Percentiles rank a stretch among this genome's conserved stretches.
Evolutionary conservation across 306 rosid species (phyloP).

Genomic region (Dicorynia guianensis): DNA sequence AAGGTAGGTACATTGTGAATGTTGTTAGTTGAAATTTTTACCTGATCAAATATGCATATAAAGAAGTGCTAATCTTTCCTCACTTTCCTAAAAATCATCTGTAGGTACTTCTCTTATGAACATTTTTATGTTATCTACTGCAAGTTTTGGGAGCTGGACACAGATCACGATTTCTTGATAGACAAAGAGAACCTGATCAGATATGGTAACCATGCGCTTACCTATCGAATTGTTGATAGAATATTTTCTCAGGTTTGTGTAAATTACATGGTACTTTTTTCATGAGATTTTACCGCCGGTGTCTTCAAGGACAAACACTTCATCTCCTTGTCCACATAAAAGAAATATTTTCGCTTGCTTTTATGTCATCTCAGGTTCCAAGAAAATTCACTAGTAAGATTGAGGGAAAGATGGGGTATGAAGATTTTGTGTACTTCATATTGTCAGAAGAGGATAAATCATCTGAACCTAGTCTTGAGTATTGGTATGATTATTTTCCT

Average conservation of each 20-base stretch:
- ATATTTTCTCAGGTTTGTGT: slow-evolving; percentile 96
- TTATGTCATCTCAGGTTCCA: slow-evolving; percentile 66
- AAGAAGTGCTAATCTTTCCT: slow-evolving; percentile 22
- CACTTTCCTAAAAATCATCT: slow-evolving; percentile 20
- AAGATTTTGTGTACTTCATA: slow-evolving; percentile 98
- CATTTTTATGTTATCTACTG: slow-evolving; percentile 99
- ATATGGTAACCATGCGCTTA: slow-evolving; percentile 99
- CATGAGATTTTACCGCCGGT: slow-evolving; percentile 31
- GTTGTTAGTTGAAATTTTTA: neutral
- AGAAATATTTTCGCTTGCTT: slow-evolving; percentile 22
- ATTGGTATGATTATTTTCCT: slow-evolving; percentile 69
- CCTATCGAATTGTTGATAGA: slow-evolving; percentile 98
- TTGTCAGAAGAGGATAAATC: slow-evolving; percentile 97
- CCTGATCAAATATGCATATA: neutral
- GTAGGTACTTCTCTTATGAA: slow-evolving; percentile 96
- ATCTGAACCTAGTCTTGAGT: slow-evolving; percentile 96
- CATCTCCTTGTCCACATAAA: slow-evolving; percentile 1
- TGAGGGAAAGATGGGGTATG: slow-evolving; percentile 99
- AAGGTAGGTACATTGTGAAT: slow-evolving; percentile 61
- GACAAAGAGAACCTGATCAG: slow-evolving; percentile 97
- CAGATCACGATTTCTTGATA: slow-evolving; percentile 96
- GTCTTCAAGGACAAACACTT: slow-evolving; percentile 26
- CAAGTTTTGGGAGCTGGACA: slow-evolving; percentile 99
- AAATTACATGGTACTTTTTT: slow-evolving; percentile 38
- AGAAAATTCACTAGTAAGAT: slow-evolving; percentile 94